These are phyloP conservation scores for Schizonepeta tenuifolia DNA, from an alignment of 257 asterid genomes.

Conservation along the genomic window DNA sequence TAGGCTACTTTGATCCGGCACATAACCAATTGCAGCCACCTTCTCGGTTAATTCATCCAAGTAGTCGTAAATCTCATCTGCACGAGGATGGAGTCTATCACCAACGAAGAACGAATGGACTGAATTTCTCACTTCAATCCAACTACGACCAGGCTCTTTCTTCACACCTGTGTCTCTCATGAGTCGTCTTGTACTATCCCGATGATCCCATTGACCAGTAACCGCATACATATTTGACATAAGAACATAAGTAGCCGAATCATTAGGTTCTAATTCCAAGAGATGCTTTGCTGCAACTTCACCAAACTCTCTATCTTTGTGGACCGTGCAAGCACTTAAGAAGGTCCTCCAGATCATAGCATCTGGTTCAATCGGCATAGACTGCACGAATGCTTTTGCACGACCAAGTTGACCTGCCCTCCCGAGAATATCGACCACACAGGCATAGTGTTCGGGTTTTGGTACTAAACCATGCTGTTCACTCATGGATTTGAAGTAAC, in stretches of 20 bases:
- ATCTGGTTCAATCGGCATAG: slow-evolving; percentile 81
- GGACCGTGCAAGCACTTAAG: slow-evolving; percentile 82
- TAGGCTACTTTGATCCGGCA: slow-evolving; percentile 61
- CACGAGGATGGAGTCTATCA: slow-evolving; percentile 74
- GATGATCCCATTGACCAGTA: slow-evolving; percentile 67
- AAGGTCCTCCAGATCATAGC: slow-evolving; percentile 97
- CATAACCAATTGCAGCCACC: slow-evolving; percentile 60
- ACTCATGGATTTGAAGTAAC: slow-evolving; percentile 70
- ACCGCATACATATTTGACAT: slow-evolving; percentile 83
- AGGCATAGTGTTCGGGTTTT: slow-evolving; percentile 78
- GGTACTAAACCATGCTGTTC: slow-evolving; percentile 63
- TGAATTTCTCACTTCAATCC: slow-evolving; percentile 73
- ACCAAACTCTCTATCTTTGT: slow-evolving; percentile 72
- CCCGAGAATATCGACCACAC: slow-evolving; percentile 86
- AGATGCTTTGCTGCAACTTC: slow-evolving; percentile 76
- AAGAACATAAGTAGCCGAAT: slow-evolving; percentile 81
- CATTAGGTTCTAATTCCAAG: slow-evolving; percentile 69
- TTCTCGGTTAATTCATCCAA: slow-evolving; percentile 59
- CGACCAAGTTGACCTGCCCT: slow-evolving; percentile 74
- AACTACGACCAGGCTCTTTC: slow-evolving; percentile 93
- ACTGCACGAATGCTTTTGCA: slow-evolving; percentile 69
- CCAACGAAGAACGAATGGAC: slow-evolving; percentile 83
- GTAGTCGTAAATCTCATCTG: slow-evolving; percentile 56
- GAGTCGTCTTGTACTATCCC: slow-evolving; percentile 66
- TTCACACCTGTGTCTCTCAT: slow-evolving; percentile 82